A percentile compares a stretch with the other conserved stretches of the same genome.
phyloP scores from a whole-genome alignment of 176 grass and related monocot species.

The Aegilops sharonensis region DNA sequence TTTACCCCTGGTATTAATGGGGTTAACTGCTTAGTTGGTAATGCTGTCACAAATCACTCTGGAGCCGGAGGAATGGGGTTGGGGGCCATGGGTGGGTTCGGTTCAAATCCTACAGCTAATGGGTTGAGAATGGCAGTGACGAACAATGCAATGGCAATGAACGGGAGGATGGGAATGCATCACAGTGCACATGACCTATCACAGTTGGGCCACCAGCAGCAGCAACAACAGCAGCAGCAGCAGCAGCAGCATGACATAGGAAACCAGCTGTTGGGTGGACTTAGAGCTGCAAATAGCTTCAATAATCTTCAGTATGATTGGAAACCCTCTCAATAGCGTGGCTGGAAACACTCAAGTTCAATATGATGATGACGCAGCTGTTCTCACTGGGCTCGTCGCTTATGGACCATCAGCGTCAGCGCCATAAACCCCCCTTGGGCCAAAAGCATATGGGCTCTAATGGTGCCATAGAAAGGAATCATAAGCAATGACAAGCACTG shows the following conservation, averaged over 20 bases:
- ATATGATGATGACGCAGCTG: constrained; percentile 32
- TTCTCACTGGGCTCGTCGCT: not conserved
- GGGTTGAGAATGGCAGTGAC: constrained; percentile 44
- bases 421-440: constrained; percentile 1
- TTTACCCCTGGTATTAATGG: constrained; percentile 48
- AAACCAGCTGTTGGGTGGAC: constrained; percentile 65
- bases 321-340: constrained; percentile 75
- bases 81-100: constrained; percentile 46
- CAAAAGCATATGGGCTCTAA: constrained; percentile 25
- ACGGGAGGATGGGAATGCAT: constrained; percentile 67
- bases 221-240: constrained; percentile 50
- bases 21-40: constrained; percentile 58
- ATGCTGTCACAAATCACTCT: constrained; percentile 54
- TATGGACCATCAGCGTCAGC: constrained; percentile 23
- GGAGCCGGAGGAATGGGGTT: constrained; percentile 54
- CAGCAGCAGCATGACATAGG: constrained; percentile 73
- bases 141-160: constrained; percentile 66
- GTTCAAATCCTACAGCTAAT: constrained; percentile 39
- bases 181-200: constrained; percentile 62
- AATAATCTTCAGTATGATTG: constrained; percentile 89
- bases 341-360: constrained; percentile 1
- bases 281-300: constrained; percentile 77
- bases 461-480: constrained; percentile 25
- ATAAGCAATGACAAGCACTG: constrained; percentile 20
- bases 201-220: constrained; percentile 51